Percentiles rank a stretch among this genome's conserved stretches.
These are phyloP conservation scores for Austropuccinia psidii DNA, from an alignment of 1,284 basidiomycete genomes.

Conservation along the genomic window DNA sequence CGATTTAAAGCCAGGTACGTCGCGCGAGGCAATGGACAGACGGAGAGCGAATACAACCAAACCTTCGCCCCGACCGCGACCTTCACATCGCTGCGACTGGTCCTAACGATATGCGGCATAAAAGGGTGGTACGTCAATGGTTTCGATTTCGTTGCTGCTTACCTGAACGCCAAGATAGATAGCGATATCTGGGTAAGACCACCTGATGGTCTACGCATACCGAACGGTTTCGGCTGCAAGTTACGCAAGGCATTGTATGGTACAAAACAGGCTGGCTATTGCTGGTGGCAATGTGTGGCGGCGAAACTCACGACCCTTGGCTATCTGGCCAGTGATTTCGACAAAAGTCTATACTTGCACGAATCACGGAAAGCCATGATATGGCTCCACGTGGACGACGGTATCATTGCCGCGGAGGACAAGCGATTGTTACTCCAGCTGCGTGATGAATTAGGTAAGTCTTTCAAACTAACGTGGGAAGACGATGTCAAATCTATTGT, in stretches of 20 bases:
- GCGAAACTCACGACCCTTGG: not conserved
- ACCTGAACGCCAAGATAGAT: not conserved
- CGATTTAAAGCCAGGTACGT: not conserved
- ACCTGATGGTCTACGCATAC: not conserved
- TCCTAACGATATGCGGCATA: not conserved
- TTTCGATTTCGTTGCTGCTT: slow-evolving; percentile 5
- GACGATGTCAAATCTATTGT: not conserved
- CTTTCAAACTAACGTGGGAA: not conserved
- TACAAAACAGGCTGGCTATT: not conserved
- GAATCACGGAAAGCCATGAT: not conserved
- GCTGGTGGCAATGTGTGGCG: not conserved
- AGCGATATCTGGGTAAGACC: not conserved
- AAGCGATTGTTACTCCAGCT: not conserved
- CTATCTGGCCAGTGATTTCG: not conserved
- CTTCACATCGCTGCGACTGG: not conserved
- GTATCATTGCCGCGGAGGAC: not conserved
- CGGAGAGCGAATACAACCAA: slow-evolving; percentile 12
- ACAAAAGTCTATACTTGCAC: not conserved
- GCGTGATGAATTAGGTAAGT: not conserved
- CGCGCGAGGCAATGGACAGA: no score
- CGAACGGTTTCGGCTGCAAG: not conserved
- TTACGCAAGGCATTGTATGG: not conserved
- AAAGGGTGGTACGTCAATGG: not conserved
- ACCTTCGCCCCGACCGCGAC: no score
- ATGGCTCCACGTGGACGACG: slow-evolving; percentile 6